Conservation (phyloP, 192 early-diverging fungal genomes). For the Coemansia sp. region DNA sequence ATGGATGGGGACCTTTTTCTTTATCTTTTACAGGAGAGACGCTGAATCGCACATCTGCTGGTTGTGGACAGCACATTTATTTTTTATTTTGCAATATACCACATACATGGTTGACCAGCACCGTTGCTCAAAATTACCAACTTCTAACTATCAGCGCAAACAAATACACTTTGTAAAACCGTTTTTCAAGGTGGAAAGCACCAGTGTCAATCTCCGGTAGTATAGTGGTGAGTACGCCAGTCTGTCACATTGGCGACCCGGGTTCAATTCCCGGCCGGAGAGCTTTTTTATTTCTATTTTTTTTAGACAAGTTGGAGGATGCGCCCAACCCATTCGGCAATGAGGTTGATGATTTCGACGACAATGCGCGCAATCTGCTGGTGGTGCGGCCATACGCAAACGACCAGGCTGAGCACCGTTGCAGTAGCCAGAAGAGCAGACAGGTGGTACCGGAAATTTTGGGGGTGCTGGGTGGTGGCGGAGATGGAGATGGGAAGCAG, state of each 20-base stretch:
- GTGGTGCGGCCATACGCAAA: slow-evolving; percentile 35
- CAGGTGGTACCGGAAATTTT: neutral
- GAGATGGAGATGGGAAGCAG: slow-evolving; percentile 9
- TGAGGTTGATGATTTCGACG: slow-evolving; percentile 32
- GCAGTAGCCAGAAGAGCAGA: slow-evolving; percentile 11
- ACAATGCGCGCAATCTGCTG: slow-evolving; percentile 20
- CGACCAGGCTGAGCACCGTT: slow-evolving; percentile 14
- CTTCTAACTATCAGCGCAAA: no score
- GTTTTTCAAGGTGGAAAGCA: no score
- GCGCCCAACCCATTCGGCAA: slow-evolving; percentile 40
- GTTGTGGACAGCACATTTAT: no score
- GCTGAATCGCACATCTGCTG: no score
- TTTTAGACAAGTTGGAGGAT: slow-evolving; percentile 11
- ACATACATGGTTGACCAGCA: no score
- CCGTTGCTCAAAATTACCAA: no score
- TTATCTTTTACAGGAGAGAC: no score
- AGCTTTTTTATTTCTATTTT: slow-evolving; percentile 12
- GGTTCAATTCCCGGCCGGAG: slow-evolving; percentile 41
- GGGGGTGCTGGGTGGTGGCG: neutral
- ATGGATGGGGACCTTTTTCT: no score
- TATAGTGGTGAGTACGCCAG: slow-evolving; percentile 39
- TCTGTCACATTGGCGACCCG: slow-evolving; percentile 38
- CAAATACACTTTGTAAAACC: no score
- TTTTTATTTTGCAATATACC: no score
- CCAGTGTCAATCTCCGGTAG: slow-evolving; percentile 22